Percentiles rank a stretch among this genome's conserved stretches.
These are phyloP conservation scores for Beta macrorhiza DNA, from an alignment of 179 eudicot species.

Conservation along the genomic window DNA sequence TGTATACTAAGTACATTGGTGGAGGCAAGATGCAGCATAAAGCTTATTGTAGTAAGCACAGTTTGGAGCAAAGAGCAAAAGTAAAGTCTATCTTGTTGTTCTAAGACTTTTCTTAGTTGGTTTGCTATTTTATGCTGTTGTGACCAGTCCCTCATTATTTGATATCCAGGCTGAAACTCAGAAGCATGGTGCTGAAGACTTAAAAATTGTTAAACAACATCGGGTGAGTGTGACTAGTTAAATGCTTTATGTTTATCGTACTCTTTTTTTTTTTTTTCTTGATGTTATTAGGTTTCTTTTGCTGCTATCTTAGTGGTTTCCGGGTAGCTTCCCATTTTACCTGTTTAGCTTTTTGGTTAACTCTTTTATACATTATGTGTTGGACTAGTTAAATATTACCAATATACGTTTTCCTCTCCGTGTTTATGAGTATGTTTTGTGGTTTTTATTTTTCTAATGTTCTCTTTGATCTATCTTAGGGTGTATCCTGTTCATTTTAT, in stretches of 20 bases:
- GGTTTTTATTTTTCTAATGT: no score
- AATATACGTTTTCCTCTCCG: not conserved
- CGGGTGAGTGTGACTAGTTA: conserved; percentile 58
- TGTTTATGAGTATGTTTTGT: not conserved
- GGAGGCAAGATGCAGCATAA: conserved; percentile 79
- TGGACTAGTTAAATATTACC: not conserved
- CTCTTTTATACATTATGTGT: not conserved
- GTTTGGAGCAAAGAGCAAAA: conserved; percentile 84
- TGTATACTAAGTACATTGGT: conserved; percentile 59
- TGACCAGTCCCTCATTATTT: conserved; percentile 20
- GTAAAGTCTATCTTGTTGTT: conserved; percentile 34
- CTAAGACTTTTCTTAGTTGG: conserved; percentile 3
- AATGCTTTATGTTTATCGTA: not conserved
- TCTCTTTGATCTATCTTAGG: not conserved
- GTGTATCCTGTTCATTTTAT: no score
- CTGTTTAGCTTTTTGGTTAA: not conserved
- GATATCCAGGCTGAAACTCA: conserved; percentile 66
- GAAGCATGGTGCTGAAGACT: conserved; percentile 77
- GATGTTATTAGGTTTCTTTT: not conserved
- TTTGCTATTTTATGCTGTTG: not conserved
- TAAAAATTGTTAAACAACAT: conserved; percentile 74
- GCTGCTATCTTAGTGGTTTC: not conserved
- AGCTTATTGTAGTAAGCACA: conserved; percentile 93
- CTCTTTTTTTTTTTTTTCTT: not conserved
- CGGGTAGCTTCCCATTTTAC: not conserved